Percentiles rank a stretch among this genome's conserved stretches.
Conservation (phyloP, 352 stramenopile species). For the Phytophthora crassamura region DNA sequence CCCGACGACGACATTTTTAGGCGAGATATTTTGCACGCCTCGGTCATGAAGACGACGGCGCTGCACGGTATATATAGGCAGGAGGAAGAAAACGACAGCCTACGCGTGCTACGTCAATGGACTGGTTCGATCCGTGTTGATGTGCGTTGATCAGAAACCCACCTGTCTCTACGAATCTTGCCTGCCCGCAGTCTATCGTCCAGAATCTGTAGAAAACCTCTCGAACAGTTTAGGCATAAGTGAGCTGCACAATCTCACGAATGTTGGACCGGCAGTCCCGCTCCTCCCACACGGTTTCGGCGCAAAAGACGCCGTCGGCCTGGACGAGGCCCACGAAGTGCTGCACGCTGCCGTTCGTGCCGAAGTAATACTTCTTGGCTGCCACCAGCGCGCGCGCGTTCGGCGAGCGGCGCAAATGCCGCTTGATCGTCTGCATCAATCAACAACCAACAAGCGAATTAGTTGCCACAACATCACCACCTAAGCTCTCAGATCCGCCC, state of each 20-base stretch:
- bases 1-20: too few species aligned
- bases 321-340: slow-evolving; percentile 75
- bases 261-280: slow-evolving; percentile 81
- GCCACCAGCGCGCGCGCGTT: too few species aligned
- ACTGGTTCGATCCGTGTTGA: slow-evolving; percentile 11
- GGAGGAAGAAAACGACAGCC: slow-evolving; percentile 6
- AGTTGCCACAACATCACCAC: neutral
- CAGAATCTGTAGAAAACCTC: slow-evolving; percentile 5
- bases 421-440: slow-evolving; percentile 70
- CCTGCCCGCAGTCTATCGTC: slow-evolving; percentile 1
- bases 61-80: slow-evolving; percentile 31
- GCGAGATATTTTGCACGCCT: slow-evolving; percentile 17
- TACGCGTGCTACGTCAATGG: slow-evolving; percentile 15
- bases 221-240: slow-evolving; percentile 23
- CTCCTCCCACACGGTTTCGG: slow-evolving; percentile 75
- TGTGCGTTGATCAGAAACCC: slow-evolving; percentile 29
- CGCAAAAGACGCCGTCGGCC: slow-evolving; percentile 53
- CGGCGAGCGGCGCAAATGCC: too few species aligned
- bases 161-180: slow-evolving; percentile 10
- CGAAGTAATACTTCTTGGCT: slow-evolving; percentile 91
- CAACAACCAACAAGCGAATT: slow-evolving; percentile 3
- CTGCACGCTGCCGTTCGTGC: slow-evolving; percentile 86
- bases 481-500: neutral
- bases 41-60: slow-evolving; percentile 5
- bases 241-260: slow-evolving; percentile 78